These are phyloP conservation scores for Mycena sanguinolenta DNA, from an alignment of 768 basidiomycete genomes.

Conservation along the genomic window DNA sequence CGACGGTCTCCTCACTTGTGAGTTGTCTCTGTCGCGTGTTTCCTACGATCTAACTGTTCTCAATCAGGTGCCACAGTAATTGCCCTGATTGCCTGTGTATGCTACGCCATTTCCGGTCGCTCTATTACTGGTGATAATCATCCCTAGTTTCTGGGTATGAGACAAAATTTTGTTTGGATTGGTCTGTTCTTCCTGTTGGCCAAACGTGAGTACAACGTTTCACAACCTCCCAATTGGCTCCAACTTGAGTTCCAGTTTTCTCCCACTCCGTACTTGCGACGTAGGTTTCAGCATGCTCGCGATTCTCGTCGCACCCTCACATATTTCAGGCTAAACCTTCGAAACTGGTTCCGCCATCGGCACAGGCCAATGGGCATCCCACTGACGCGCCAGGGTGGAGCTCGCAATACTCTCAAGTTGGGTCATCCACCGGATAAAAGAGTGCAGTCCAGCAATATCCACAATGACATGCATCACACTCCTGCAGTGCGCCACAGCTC, in stretches of 20 bases:
- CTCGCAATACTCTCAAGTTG: too few species aligned
- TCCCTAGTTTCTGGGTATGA: conserved; percentile 11
- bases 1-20: conserved; percentile 21
- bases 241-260: conserved; percentile 3
- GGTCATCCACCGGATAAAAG: not conserved
- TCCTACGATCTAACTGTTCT: not conserved
- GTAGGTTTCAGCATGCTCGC: not conserved
- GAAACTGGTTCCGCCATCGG: conserved; percentile 28
- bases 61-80: conserved; percentile 10
- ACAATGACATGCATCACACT: too few species aligned
- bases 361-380: conserved; percentile 14
- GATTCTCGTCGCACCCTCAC: too few species aligned
- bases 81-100: conserved; percentile 18
- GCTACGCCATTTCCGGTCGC: not conserved
- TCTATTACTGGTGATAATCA: too few species aligned
- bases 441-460: not conserved
- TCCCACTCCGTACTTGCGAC: conserved; percentile 28
- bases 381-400: not conserved
- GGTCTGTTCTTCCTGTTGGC: conserved; percentile 16
- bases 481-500: not conserved
- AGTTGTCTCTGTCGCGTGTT: not conserved
- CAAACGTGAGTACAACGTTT: conserved; percentile 11
- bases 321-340: too few species aligned
- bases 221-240: not conserved
- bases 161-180: conserved; percentile 18